Percentiles rank a stretch among this genome's conserved stretches.
phyloP scores from a whole-genome alignment of 345 rosid species.

The Acer campestre region DNA sequence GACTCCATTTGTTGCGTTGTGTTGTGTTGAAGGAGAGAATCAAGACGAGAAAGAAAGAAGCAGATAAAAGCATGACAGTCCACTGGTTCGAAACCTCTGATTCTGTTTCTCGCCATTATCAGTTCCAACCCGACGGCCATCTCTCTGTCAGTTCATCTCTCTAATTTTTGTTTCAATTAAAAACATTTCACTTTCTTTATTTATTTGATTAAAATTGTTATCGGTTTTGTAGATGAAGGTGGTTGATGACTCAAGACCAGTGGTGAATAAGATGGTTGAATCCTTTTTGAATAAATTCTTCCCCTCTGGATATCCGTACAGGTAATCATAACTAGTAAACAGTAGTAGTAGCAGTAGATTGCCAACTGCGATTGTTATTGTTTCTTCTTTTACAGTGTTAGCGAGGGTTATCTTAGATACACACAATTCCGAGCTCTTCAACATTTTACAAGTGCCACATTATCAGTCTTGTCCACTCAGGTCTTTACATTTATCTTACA shows the following conservation, averaged over 20 bases:
- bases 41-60: slow-evolving; percentile 46
- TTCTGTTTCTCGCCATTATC: slow-evolving; percentile 63
- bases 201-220: neutral
- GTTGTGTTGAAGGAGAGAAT: slow-evolving; percentile 40
- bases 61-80: slow-evolving; percentile 26
- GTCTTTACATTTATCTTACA: slow-evolving; percentile 34
- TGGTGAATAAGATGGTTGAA: slow-evolving; percentile 56
- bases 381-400: slow-evolving; percentile 58
- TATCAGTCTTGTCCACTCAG: slow-evolving; percentile 93
- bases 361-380: neutral
- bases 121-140: slow-evolving; percentile 68
- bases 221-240: slow-evolving; percentile 50
- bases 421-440: slow-evolving; percentile 91
- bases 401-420: slow-evolving; percentile 91
- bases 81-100: slow-evolving; percentile 80
- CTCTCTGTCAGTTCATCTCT: slow-evolving; percentile 57
- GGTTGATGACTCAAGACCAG: slow-evolving; percentile 73
- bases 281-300: slow-evolving; percentile 84
- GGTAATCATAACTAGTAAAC: slow-evolving; percentile 36
- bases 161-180: neutral
- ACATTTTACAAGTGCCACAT: slow-evolving; percentile 81
- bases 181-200: neutral
- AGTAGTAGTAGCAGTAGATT: neutral
- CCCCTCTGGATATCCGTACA: slow-evolving; percentile 93
- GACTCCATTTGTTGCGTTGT: neutral